Base-by-base conservation (phyloP, 2,329 filamentous ascomycete genomes). In the Mycosphaerella sp. region DNA sequence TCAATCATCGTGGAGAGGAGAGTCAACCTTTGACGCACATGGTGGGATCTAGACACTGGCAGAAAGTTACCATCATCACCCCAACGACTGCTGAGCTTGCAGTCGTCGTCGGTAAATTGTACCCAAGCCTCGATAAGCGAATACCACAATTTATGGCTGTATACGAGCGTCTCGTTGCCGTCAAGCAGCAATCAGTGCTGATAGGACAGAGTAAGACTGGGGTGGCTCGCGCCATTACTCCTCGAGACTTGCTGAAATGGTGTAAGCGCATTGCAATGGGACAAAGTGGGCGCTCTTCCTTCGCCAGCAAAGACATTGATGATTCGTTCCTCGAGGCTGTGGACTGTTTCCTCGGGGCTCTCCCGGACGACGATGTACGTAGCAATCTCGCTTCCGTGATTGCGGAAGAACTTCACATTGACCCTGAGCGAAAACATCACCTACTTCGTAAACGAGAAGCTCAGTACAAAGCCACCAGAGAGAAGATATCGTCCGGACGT, bases 291-390 rank as follows among this genome's bases (percentile, higher is more conserved):
- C 74, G 79, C 9, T 80, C 82, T 1, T 81, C 81, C 17, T 84
- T 78, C 57, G 85, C 79, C 18, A 81, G 82, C 9, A 76, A 80
- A 16, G 86, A 93, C 66, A 76, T 84, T 58, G 86, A 96, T 63
- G 82, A 86, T 62, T 95, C 97, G 69, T 96, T 96, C 63, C 80
- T 95, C 72, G 93, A 98, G 66, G 87, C 89, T 0, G 78, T 93
- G 46, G 93, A 98, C 68, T 94, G 90, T 65, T 97, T 98, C 68
- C 84, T 88, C 37, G 87, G 87, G 48, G 88, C 86, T 64, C 75
- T 93, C 41, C 84, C 86, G 8, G 85, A 85, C 50, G 76, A 77
- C 27, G 75, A 79, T 10, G 72, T 82, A 27, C 81, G 82, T 44
- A 71, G 74, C 41, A 70, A 74, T 4, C 72, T 94, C 28, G 80